phyloP scores from a whole-genome alignment of 2,329 filamentous ascomycete species.

The Talaromyces piceae region DNA sequence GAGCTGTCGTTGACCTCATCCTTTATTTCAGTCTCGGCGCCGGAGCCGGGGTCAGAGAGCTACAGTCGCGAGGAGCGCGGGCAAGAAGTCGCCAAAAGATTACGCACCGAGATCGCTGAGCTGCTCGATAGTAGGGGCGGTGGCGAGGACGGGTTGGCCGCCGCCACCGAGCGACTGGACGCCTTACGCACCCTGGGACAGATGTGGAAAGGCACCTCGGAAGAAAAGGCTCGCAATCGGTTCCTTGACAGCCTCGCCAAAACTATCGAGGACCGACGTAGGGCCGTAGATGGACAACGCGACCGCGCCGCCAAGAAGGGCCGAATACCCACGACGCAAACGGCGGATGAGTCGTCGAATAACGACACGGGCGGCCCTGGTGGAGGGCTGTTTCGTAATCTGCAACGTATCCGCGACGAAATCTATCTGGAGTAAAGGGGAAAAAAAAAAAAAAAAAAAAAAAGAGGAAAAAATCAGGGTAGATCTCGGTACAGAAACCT shows the following conservation, averaged over 20 bases:
- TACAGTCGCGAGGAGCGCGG: constrained; percentile 79
- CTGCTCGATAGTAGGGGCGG: constrained; percentile 56
- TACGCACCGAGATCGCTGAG: constrained; percentile 60
- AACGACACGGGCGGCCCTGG: constrained; percentile 34
- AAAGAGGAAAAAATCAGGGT: no score
- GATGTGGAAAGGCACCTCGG: constrained; percentile 95
- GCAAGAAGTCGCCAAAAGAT: constrained; percentile 63
- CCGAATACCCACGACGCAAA: constrained; percentile 20
- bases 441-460: no score
- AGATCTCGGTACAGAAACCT: no score
- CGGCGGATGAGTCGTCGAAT: constrained; percentile 13
- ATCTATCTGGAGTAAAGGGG: constrained; percentile 44
- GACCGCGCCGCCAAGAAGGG: constrained; percentile 17
- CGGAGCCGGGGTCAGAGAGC: constrained; percentile 59
- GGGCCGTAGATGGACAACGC: constrained; percentile 35
- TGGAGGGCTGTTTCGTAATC: constrained; percentile 46
- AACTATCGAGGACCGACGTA: constrained; percentile 68
- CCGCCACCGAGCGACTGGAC: constrained; percentile 66
- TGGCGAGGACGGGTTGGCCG: constrained; percentile 56
- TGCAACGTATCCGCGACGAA: constrained; percentile 47
- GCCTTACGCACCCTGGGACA: constrained; percentile 65
- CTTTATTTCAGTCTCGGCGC: constrained; percentile 83
- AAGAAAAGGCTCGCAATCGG: constrained; percentile 75
- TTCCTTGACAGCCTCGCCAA: constrained; percentile 77
- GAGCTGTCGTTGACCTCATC: constrained; percentile 77